Base-by-base conservation (phyloP, 129 eudicot species). In the Heracleum sosnowskyi region DNA sequence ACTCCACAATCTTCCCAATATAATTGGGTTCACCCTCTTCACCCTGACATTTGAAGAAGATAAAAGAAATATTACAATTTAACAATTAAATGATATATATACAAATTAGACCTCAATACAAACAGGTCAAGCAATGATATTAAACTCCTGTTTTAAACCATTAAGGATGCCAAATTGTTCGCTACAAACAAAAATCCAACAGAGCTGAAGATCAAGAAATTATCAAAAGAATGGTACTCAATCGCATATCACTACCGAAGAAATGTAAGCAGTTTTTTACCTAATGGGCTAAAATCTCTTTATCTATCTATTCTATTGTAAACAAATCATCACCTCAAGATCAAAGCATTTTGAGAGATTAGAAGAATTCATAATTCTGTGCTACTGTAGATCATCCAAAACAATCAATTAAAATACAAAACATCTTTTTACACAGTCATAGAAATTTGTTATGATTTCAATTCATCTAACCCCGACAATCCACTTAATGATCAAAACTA, bases 1-100 rank as follows among this genome's bases (percentile, higher is more conserved):
- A 63, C 71, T 89, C 93, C 29, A 84, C 82, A 12, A 89, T 84
- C 80, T 79, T 84, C 69, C 85, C 90, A 72, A 89, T 84, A 55
- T 62, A 89, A 78, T 86, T 77, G 8, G 82, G 86, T 16, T 82
- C 46, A 40, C 90, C 93, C 35, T 86, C 87, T 77, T 86, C 90
- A 66, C 85, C 90, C 93, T 86, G 72, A 60, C 66, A 57, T n/a
- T 60, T 10, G 5, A n/a, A 24, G 36, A 26, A 49, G 51, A 76
- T 45, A 77, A 64, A n/a, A 69, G 69, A 75, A 60, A 33, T 15
- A 46, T 68, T 68, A 39, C 41, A 6, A 57, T 20, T 7, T 39
- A 28, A 8, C 26, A 29, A 9, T 2, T 20, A 0, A n/a, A 2
- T 35, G 35, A 24, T 7, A 55, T 7, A 55, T 36, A 17, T 11